Base-by-base conservation (phyloP, 371 early-diverging fungal species). In the Mortierella sp. region DNA sequence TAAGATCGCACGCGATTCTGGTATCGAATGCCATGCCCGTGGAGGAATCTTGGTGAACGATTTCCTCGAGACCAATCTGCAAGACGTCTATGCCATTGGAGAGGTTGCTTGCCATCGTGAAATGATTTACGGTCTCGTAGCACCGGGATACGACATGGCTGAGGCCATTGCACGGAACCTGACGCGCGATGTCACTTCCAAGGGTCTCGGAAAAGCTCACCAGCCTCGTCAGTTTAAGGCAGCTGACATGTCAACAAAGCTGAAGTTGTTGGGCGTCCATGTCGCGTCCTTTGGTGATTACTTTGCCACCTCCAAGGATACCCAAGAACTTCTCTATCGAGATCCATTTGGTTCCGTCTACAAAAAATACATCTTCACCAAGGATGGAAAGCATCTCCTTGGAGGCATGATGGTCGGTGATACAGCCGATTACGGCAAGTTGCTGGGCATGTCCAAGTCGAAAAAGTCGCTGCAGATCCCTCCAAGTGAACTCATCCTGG, bases 381-480 rank as follows among this genome's bases (percentile, higher is more conserved):
- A 85, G 46, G 89, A 90, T 61, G 90, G 90, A 48, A 88, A 85
- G 58, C 72, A 83, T 7, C 78, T 90, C 23, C 38, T 89, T n/a
- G 90, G 90, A 57, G 90, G 90, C 10, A 90, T 90, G 66, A 81
- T 88, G 80, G 86, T 90, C 19, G 90, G 89, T 41, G 90, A 90
- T 64, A 89, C 90, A 9, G 61, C 81, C 21, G 89, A 89, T 47
- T 90, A 90, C 64, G 79, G 82, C 61, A 87, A 86, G 61, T 72
- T 90, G 28, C 76, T 86, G 26, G 80, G 87, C 10, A 49, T 86
- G 46, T 71, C 82, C 34, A 84, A 84, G 46, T 82, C 83, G 23
- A 78, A 71, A 42, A 82, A 80, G 55, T 79, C 82, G 6, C 78
- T 89, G 38, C 73, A 79, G 19, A 62, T 78, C n/a, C 78, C 83